Percentiles rank a stretch among this genome's conserved stretches.
Conservation (phyloP, 2,329 filamentous ascomycete species). For the Scytalidium sp. region DNA sequence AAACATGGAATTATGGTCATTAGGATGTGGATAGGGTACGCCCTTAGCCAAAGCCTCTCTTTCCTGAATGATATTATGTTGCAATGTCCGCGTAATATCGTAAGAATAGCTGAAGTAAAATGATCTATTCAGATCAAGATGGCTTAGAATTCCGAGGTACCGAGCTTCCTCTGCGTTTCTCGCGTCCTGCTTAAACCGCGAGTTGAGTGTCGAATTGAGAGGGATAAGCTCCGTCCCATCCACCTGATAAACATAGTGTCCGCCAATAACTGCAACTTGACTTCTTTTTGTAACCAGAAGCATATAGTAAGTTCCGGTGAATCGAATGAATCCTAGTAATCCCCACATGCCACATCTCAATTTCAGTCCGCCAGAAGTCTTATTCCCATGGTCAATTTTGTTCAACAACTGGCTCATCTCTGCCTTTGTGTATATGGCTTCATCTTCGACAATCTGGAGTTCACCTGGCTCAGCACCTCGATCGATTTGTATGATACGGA, state of each 20-base stretch:
- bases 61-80: constrained; percentile 86
- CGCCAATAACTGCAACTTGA: constrained; percentile 92
- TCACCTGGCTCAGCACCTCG: constrained; percentile 77
- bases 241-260: constrained; percentile 93
- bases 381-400: constrained; percentile 93
- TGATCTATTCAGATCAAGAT: constrained; percentile 82
- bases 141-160: constrained; percentile 84
- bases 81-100: constrained; percentile 87
- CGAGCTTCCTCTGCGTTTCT: constrained; percentile 83
- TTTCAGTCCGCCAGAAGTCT: constrained; percentile 82
- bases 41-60: constrained; percentile 68
- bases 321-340: constrained; percentile 88
- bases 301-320: constrained; percentile 97
- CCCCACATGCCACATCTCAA: constrained; percentile 92
- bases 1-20: constrained; percentile 90
- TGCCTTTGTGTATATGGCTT: constrained; percentile 86
- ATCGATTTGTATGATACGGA: constrained; percentile 92
- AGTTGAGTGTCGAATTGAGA: constrained; percentile 66
- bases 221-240: constrained; percentile 91
- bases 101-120: constrained; percentile 99
- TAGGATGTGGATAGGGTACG: constrained; percentile 51
- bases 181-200: constrained; percentile 71
- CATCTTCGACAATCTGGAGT: constrained; percentile 85
- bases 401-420: constrained; percentile 93
- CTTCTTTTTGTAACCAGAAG: constrained; percentile 92